These are phyloP conservation scores for Sonneratia alba DNA, from an alignment of 345 rosid genomes.

Conservation along the genomic window DNA sequence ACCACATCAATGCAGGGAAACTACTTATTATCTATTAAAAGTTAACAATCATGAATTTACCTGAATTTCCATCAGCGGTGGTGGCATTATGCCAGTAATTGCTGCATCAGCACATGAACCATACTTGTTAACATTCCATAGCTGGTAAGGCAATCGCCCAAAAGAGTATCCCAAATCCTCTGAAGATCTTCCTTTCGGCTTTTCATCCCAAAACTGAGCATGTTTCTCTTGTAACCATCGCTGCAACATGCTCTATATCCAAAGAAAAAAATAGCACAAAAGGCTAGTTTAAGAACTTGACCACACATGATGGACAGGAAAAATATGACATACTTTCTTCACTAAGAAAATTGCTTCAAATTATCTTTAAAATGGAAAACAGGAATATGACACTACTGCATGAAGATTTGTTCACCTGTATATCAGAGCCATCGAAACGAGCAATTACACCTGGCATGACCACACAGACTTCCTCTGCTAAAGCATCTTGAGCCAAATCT, in stretches of 20 bases:
- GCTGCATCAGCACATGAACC: slow-evolving; percentile 82
- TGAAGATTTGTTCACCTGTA: slow-evolving; percentile 37
- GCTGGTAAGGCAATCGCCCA: slow-evolving; percentile 57
- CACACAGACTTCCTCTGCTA: slow-evolving; percentile 61
- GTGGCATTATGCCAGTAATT: slow-evolving; percentile 84
- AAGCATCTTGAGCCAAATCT: slow-evolving; percentile 48
- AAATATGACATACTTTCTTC: background rate
- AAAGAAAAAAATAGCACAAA: slow-evolving; percentile 4
- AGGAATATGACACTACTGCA: background rate
- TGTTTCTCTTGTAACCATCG: slow-evolving; percentile 51
- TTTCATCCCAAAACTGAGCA: slow-evolving; percentile 71
- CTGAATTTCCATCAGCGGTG: slow-evolving; percentile 86
- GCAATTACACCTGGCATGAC: slow-evolving; percentile 72
- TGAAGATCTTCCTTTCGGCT: slow-evolving; percentile 23
- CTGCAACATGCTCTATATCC: slow-evolving; percentile 54
- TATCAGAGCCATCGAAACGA: slow-evolving; percentile 71
- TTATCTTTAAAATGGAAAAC: background rate
- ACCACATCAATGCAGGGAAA: background rate
- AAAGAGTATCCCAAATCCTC: slow-evolving; percentile 35
- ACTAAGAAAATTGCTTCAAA: background rate
- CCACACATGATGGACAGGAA: background rate
- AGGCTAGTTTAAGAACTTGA: background rate
- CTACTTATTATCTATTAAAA: background rate
- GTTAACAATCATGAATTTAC: slow-evolving; percentile 21
- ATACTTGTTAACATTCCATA: slow-evolving; percentile 82